phyloP scores from a whole-genome alignment of 768 basidiomycete genomes.

The Leucocoprinus leucothites region DNA sequence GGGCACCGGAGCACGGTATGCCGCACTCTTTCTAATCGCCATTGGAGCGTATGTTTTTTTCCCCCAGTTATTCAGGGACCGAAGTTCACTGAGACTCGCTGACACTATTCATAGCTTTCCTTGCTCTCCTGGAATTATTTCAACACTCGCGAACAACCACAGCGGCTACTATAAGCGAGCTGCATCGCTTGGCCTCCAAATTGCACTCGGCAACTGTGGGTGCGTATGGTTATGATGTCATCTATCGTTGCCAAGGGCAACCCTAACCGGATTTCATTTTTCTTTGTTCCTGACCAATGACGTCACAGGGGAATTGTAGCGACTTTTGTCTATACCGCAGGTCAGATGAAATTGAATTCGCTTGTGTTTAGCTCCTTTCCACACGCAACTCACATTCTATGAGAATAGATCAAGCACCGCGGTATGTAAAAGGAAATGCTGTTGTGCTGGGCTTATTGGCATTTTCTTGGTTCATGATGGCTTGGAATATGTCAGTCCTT shows the following conservation, averaged over 20 bases:
- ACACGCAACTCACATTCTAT: too few species aligned
- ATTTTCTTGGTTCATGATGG: constrained; percentile 8
- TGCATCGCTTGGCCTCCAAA: not conserved
- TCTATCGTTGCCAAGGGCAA: not conserved
- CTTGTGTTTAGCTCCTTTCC: too few species aligned
- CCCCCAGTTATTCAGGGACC: too few species aligned
- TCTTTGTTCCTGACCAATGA: too few species aligned
- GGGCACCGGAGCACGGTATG: constrained; percentile 5
- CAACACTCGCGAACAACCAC: constrained; percentile 9
- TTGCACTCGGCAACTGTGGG: constrained; percentile 6
- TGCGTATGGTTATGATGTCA: not conserved
- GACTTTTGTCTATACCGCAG: constrained; percentile 11
- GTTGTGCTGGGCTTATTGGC: not conserved
- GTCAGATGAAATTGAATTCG: too few species aligned
- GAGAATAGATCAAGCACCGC: constrained; percentile 3
- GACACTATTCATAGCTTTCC: not conserved
- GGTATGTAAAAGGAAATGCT: constrained; percentile 3
- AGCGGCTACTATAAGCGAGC: constrained; percentile 12
- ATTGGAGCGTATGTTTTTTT: constrained; percentile 1
- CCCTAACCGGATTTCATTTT: too few species aligned
- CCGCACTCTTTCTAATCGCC: not conserved
- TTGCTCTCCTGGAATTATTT: not conserved
- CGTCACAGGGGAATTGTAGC: constrained; percentile 5
- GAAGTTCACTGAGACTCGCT: too few species aligned
- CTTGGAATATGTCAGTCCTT: constrained; percentile 1